These are phyloP conservation scores for Chlamydomonas incerta DNA, from an alignment of 139 green algal genomes.

Conservation along the genomic window DNA sequence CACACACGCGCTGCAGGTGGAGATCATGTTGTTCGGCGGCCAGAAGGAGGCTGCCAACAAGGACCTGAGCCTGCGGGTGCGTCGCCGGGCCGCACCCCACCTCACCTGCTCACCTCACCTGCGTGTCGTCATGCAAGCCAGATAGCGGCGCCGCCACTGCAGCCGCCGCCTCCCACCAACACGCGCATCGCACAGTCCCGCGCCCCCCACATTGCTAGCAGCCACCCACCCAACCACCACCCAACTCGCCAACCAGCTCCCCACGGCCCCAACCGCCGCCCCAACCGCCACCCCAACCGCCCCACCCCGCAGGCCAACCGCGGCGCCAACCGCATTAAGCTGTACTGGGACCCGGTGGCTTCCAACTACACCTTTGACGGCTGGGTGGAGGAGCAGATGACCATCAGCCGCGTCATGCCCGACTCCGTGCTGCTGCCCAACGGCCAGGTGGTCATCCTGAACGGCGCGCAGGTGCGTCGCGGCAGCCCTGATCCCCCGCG, in stretches of 20 bases:
- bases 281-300: no score
- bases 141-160: no score
- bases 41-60: background rate
- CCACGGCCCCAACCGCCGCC: no score
- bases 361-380: slow-evolving; percentile 5
- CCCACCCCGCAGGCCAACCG: background rate
- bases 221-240: no score
- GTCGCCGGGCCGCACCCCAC: no score
- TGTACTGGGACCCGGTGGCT: background rate
- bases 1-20: slow-evolving; percentile 8
- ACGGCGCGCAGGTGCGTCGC: slow-evolving; percentile 44
- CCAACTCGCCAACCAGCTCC: no score
- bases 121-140: no score
- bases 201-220: no score
- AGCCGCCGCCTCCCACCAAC: no score
- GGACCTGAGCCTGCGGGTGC: slow-evolving; percentile 8
- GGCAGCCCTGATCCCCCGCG: no score
- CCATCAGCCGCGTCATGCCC: slow-evolving; percentile 40
- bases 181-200: no score
- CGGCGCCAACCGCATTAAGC: background rate
- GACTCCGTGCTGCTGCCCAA: slow-evolving; percentile 49
- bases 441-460: slow-evolving; percentile 43
- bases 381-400: slow-evolving; percentile 37
- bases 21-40: slow-evolving; percentile 57
- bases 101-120: no score